Percentiles rank a stretch among this genome's conserved stretches.
Evolutionary conservation across 1,284 basidiomycete genomes (phyloP).

Genomic region (Phlebopus sp.): DNA sequence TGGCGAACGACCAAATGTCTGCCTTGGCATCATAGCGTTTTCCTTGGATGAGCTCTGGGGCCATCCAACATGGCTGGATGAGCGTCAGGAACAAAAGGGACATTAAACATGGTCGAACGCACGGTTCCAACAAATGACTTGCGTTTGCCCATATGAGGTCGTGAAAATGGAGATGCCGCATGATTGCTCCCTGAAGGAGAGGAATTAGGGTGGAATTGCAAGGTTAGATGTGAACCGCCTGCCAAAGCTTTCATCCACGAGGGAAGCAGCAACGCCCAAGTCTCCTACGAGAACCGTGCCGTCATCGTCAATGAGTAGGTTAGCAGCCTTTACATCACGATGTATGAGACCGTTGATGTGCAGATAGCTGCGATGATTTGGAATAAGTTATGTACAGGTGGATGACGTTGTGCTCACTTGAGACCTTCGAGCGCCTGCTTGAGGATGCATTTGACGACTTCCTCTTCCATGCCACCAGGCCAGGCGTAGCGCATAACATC

Average conservation of each 20-base stretch:
- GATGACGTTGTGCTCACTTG: constrained; percentile 49
- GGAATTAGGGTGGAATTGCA: constrained; percentile 35
- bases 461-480: constrained; percentile 85
- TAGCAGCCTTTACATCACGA: constrained; percentile 87
- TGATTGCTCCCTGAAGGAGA: constrained; percentile 14
- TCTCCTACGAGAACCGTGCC: constrained; percentile 89
- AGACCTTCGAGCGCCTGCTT: constrained; percentile 81
- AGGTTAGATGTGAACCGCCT: constrained; percentile 17
- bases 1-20: constrained; percentile 92
- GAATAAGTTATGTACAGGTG: neutral
- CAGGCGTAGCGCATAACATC: constrained; percentile 85
- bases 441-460: constrained; percentile 79
- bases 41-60: constrained; percentile 84
- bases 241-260: constrained; percentile 47
- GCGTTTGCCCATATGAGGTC: constrained; percentile 59
- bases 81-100: constrained; percentile 3
- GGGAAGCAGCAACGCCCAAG: constrained; percentile 82
- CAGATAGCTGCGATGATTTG: constrained; percentile 55
- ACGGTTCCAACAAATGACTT: constrained; percentile 90
- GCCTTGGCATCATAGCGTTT: constrained; percentile 81
- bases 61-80: constrained; percentile 86
- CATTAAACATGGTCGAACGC: constrained; percentile 24
- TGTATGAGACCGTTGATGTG: constrained; percentile 90
- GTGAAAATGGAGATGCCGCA: constrained; percentile 10
- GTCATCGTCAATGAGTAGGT: constrained; percentile 83